phyloP scores from a whole-genome alignment of 768 basidiomycete species.

The Lactifluus volemus region DNA sequence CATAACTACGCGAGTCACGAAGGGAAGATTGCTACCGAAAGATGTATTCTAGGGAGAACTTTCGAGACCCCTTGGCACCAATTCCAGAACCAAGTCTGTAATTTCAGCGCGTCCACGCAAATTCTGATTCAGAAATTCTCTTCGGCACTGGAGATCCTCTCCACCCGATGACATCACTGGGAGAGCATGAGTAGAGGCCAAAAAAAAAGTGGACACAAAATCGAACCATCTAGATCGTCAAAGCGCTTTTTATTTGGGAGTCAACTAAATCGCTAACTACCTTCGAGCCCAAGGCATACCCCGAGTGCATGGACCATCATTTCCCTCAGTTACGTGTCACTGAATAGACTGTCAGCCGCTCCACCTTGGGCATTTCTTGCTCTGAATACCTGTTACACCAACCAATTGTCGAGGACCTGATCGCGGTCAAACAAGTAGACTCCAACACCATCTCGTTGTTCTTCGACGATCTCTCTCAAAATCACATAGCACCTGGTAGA shows the following conservation, averaged over 20 bases:
- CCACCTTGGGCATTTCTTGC: constrained; percentile 81
- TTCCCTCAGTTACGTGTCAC: constrained; percentile 15
- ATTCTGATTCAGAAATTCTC: background rate
- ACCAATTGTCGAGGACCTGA: constrained; percentile 27
- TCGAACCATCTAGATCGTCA: background rate
- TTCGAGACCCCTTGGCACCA: background rate
- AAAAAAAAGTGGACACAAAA: too few species aligned
- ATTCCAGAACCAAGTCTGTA: background rate
- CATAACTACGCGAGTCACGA: background rate
- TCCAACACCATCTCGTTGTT: constrained; percentile 93
- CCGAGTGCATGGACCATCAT: constrained; percentile 35
- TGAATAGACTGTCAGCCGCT: constrained; percentile 42
- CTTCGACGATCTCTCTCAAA: constrained; percentile 73
- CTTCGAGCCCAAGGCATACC: constrained; percentile 55
- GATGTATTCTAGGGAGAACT: background rate
- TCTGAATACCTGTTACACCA: constrained; percentile 90
- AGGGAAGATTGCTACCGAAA: background rate
- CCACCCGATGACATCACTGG: background rate
- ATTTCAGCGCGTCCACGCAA: background rate
- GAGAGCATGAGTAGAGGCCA: background rate
- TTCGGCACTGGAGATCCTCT: background rate
- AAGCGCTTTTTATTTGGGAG: too few species aligned
- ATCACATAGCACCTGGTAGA: constrained; percentile 49
- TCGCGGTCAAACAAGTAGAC: constrained; percentile 84
- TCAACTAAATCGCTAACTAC: too few species aligned